Conservation (phyloP, 208 protist genomes). For the Crithidia sp. region DNA sequence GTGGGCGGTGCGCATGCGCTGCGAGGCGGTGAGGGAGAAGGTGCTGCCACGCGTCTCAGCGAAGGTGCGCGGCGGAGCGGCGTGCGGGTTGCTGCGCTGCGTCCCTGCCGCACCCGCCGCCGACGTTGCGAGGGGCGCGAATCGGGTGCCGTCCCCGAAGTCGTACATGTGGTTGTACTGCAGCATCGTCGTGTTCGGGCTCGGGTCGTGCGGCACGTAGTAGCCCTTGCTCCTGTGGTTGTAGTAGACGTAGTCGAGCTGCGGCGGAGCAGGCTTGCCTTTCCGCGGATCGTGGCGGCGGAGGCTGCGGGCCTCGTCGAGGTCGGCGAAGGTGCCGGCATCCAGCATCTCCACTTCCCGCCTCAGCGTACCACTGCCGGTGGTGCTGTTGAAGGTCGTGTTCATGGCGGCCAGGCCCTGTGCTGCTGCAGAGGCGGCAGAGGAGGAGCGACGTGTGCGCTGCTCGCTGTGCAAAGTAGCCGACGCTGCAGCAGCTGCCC, state of each 20-base stretch:
- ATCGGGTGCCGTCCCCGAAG: constrained; percentile 81
- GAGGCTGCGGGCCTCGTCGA: constrained; percentile 41
- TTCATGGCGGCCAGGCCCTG: not conserved
- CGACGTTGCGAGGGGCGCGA: constrained; percentile 28
- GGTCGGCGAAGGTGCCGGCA: constrained; percentile 42
- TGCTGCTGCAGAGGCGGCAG: not conserved
- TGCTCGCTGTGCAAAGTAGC: not conserved
- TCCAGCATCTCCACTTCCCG: constrained; percentile 70
- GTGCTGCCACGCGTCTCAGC: constrained; percentile 23
- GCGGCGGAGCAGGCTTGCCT: constrained; percentile 34
- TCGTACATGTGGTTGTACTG: constrained; percentile 89
- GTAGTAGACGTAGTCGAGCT: constrained; percentile 79
- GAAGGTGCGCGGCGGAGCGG: constrained; percentile 26
- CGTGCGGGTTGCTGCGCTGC: constrained; percentile 20
- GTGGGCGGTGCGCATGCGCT: constrained; percentile 9
- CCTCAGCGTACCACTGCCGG: constrained; percentile 31
- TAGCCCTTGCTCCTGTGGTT: constrained; percentile 88
- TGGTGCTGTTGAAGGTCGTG: constrained; percentile 21
- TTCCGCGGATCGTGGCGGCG: constrained; percentile 58
- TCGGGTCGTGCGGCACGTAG: constrained; percentile 74
- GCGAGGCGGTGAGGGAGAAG: constrained; percentile 33
- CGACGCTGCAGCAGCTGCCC: no score
- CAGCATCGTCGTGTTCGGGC: constrained; percentile 50
- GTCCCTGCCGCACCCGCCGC: not conserved
- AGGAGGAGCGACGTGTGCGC: not conserved